Conservation (phyloP, 2,329 filamentous ascomycete genomes). For the Trichoderma breve region DNA sequence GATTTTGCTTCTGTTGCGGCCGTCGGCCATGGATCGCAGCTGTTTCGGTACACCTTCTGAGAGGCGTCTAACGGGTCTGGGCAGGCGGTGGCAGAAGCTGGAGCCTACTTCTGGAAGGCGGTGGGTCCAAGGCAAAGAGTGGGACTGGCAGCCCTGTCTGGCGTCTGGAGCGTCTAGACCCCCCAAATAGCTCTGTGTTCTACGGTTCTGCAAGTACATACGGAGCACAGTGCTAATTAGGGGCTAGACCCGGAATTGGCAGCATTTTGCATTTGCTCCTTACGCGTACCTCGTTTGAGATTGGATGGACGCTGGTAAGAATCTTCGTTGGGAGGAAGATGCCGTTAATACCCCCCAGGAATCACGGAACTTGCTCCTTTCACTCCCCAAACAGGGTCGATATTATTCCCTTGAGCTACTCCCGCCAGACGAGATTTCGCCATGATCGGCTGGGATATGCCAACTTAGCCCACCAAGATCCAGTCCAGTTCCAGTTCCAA, state of each 20-base stretch:
- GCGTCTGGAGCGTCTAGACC: neutral
- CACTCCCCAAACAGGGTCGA: neutral
- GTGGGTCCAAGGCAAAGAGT: neutral
- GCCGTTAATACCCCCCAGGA: neutral
- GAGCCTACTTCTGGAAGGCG: neutral
- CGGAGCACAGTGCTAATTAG: neutral
- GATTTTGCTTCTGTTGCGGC: neutral
- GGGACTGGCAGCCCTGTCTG: neutral
- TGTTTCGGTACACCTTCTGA: neutral
- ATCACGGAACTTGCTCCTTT: neutral
- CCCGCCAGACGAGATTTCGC: neutral
- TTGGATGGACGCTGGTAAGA: neutral
- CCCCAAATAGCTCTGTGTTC: neutral
- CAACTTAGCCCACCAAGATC: too few species aligned
- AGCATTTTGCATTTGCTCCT: neutral
- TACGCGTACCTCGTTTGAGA: neutral
- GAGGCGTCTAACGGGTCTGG: neutral
- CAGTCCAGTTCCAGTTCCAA: too few species aligned
- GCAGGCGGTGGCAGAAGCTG: neutral
- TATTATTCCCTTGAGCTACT: neutral
- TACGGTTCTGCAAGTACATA: too few species aligned
- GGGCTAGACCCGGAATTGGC: neutral
- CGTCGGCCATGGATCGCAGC: neutral
- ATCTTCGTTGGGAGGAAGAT: neutral
- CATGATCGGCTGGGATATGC: neutral